Evolutionary conservation across 208 protist genomes (phyloP).

Genomic region (Angomonas deanei): DNA sequence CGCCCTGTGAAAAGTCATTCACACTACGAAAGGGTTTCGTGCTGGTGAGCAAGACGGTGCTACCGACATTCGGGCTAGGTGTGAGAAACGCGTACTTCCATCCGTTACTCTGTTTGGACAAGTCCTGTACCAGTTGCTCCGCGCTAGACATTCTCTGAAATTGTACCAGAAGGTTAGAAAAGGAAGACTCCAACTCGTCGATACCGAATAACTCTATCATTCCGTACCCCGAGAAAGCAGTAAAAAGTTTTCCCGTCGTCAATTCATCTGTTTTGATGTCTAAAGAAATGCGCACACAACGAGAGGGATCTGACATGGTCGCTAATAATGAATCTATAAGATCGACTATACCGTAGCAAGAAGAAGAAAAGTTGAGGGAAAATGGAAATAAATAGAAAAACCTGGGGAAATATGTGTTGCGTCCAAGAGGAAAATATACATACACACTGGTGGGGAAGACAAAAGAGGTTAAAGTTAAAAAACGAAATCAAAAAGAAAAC

Average conservation of each 20-base stretch:
- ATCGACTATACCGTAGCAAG: too few relatives aligned
- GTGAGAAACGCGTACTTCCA: slow-evolving; percentile 44
- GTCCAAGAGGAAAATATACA: neutral
- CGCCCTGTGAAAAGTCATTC: too few relatives aligned
- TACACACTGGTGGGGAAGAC: slow-evolving; percentile 3
- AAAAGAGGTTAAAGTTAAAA: neutral
- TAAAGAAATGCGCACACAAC: slow-evolving; percentile 41
- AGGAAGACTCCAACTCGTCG: slow-evolving; percentile 50
- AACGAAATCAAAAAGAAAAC: slow-evolving; percentile 9
- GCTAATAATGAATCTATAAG: too few relatives aligned
- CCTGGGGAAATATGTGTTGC: too few relatives aligned
- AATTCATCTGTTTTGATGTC: slow-evolving; percentile 39
- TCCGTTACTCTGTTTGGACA: slow-evolving; percentile 16
- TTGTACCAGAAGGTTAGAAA: slow-evolving; percentile 42
- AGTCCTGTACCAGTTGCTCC: slow-evolving; percentile 47
- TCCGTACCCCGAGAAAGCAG: slow-evolving; percentile 57
- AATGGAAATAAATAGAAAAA: neutral
- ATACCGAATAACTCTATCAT: slow-evolving; percentile 46
- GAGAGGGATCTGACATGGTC: too few relatives aligned
- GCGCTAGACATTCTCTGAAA: slow-evolving; percentile 68
- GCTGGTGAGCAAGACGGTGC: slow-evolving; percentile 38
- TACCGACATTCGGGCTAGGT: slow-evolving; percentile 34
- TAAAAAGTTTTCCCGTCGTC: slow-evolving; percentile 47
- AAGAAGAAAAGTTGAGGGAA: neutral
- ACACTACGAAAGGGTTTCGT: too few relatives aligned